These are phyloP conservation scores for Aureobasidium musti DNA, from an alignment of 2,329 filamentous ascomycete genomes.

Conservation along the genomic window DNA sequence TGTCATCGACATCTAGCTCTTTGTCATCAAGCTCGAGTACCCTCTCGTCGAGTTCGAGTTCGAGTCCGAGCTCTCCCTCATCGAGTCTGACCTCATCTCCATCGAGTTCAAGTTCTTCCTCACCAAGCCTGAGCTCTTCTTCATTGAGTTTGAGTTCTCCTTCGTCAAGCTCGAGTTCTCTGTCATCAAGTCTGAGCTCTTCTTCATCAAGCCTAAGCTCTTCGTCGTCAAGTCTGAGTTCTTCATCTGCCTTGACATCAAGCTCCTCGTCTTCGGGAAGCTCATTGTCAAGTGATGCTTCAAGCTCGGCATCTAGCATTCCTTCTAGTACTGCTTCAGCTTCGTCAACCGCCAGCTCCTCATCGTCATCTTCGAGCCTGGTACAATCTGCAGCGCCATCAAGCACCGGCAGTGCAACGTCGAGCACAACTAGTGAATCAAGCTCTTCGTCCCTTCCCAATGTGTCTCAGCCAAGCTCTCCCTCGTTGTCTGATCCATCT, in stretches of 20 bases:
- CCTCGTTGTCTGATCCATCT: not conserved
- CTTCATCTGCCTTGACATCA: not conserved
- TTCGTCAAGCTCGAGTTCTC: not conserved
- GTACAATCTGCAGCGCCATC: too few species aligned
- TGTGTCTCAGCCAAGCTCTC: not conserved
- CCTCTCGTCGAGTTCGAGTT: not conserved
- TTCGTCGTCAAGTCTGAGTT: not conserved
- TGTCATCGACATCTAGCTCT: not conserved
- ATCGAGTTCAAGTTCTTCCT: not conserved
- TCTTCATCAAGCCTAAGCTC: not conserved
- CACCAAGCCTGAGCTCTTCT: not conserved
- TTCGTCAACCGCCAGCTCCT: not conserved
- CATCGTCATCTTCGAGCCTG: not conserved
- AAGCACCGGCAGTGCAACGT: not conserved
- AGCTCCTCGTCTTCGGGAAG: not conserved
- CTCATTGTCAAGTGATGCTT: conserved; percentile 9
- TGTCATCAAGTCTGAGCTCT: not conserved
- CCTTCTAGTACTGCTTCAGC: not conserved
- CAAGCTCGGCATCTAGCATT: conserved; percentile 3
- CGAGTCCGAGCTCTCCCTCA: not conserved
- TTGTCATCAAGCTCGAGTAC: too few species aligned
- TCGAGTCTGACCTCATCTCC: not conserved
- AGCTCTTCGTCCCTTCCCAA: not conserved
- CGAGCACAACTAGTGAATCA: not conserved
- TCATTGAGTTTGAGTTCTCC: not conserved